phyloP scores from a whole-genome alignment of 176 grass and related monocot genomes.

The Typha latifolia region DNA sequence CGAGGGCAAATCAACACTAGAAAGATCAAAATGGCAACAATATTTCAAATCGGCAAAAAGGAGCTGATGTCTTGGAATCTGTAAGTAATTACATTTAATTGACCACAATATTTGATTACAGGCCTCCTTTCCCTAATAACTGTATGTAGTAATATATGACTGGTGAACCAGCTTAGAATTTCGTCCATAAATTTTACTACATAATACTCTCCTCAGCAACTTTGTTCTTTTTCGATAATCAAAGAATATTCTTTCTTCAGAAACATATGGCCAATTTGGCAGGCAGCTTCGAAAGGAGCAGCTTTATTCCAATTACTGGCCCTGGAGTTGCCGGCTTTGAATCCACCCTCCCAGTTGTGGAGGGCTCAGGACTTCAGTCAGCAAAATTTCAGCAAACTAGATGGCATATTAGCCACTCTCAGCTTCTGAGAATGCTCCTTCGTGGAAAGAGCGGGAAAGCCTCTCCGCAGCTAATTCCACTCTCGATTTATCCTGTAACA shows the following conservation, averaged over 20 bases:
- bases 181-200: background rate
- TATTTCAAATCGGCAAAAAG: no score
- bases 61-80: no score
- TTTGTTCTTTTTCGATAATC: background rate
- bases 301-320: no score
- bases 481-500: conserved; percentile 50
- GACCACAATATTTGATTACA: no score
- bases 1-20: no score
- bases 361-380: background rate
- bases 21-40: no score
- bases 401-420: conserved; percentile 29
- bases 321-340: background rate
- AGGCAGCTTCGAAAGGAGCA: background rate
- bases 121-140: background rate
- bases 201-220: background rate
- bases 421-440: conserved; percentile 42
- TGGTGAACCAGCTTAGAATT: background rate
- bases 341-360: conserved; percentile 1
- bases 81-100: no score
- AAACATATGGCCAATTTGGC: background rate
- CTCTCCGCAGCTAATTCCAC: conserved; percentile 30
- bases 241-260: background rate
- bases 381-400: background rate
- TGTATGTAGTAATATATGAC: background rate
- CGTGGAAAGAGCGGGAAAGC: conserved; percentile 25